Base-by-base conservation (phyloP, 768 basidiomycete genomes). In the Serendipita sp. region DNA sequence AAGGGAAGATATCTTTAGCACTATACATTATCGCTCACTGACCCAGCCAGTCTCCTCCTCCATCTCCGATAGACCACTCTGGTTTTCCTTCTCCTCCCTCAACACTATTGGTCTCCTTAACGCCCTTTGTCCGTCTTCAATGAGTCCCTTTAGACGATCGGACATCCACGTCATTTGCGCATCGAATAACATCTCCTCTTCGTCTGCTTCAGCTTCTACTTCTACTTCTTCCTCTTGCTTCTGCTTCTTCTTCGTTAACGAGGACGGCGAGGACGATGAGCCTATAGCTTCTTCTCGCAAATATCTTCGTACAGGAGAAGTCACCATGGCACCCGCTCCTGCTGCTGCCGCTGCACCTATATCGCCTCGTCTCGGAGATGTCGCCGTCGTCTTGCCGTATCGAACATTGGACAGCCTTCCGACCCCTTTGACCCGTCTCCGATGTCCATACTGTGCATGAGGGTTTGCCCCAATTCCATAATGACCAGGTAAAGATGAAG, bases 81-180 rank as follows among this genome's bases (percentile, higher is more conserved):
- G 23, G 23, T 23, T 23, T 46, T 54, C 52, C 52, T 15, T 16
- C 56, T 60, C 56, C 10, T 65, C 32, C n/a, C 18, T 23, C 3
- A 69, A 54, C 15, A 91, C 89, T 13, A 92, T 78, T 71, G 91
- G 88, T n/a, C 80, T 77, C 13, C 80, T 82, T 5, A 92, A 78
- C 0, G 90, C 90, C 52, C 80, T 83, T 71, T 87, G 84, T 15
- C 89, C 90, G 69, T 91, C 83, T 70, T 84, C 82, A 68, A 92
- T 91, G 62, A 91, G 80, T 66, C 74, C 75, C 32, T 81, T 73
- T 34, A 92, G 79, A 68, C 81, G 83, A 67, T 81, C 83, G 18
- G 86, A 85, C 66, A 91, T 86, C 86, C 86, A 89, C 69, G 89
- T 86, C 86, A 91, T 90, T 79, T 89, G 70, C 56, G 79, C 76